Evolutionary conservation across 2,329 filamentous ascomycete genomes (phyloP), one percentile per base, ranked within the genome.

Genomic region (Aspergillus sp.): DNA sequence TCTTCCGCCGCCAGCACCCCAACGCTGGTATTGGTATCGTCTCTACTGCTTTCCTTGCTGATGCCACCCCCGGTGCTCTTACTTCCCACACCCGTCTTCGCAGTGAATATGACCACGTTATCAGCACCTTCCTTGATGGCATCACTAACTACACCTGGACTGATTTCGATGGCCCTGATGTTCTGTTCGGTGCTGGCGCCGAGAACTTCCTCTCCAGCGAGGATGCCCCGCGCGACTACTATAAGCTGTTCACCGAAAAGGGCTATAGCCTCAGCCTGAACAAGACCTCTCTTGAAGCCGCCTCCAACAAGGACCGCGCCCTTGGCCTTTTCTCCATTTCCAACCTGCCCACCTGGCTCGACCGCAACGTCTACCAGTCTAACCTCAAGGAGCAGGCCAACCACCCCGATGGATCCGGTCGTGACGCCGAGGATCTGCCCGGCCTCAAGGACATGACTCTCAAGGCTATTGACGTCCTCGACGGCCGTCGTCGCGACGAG

Each of bases 391-490:
- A 75, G 46, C 81, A 88, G 61, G 82, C 83, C 57, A 90, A 93
- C 73, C 82, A 88, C 65, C 90, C 91, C 1, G 80, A 84, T 11
- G 90, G 90, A 51, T 82, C 82, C 61, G 80, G 82, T 43, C 79
- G 77, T 15, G 79, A 88, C 41, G 90, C 90, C 5, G 80, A 83
- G 7, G 90, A 95, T 68, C 85, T 93, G 27, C 91, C 91, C 0
- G 91, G 91, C 4, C 85, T 95, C 51, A 93, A 91, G 77, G 90
- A 95, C 45, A 96, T 96, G 91, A 93, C 91, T 0, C 80, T 93
- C 66, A 96, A 96, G 79, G 90, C 90, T 23, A 84, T 95, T 50
- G 90, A 93, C 58, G 86, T 93, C 53, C 84, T 95, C n/a, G 77
- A 88, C 72, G 81, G 81, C 40, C 79, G 88, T 69, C 81, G 80